A percentile compares a stretch with the other conserved stretches of the same genome.
Conservation (phyloP, 2,329 filamentous ascomycete genomes). For the Truncatella angustata region DNA sequence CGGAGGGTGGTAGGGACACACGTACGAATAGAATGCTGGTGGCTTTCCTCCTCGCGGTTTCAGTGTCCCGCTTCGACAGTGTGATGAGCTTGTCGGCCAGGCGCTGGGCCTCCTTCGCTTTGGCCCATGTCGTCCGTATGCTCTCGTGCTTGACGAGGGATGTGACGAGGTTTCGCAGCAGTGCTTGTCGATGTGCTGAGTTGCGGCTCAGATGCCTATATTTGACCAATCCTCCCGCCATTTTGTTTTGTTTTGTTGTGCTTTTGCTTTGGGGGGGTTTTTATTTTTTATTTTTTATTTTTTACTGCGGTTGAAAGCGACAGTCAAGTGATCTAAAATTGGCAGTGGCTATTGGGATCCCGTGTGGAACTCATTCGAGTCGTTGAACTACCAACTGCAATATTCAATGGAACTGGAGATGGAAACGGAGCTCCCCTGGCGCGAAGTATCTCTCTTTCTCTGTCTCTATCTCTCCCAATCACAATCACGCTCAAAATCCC, state of each 20-base stretch:
- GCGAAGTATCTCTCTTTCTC: no score
- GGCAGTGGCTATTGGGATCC: not conserved
- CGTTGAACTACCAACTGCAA: no score
- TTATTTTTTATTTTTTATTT: no score
- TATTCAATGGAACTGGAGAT: no score
- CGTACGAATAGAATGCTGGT: conserved; percentile 81
- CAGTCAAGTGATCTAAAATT: not conserved
- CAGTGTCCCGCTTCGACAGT: conserved; percentile 87
- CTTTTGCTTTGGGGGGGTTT: no score
- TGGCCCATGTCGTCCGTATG: conserved; percentile 92
- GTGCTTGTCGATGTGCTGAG: conserved; percentile 84
- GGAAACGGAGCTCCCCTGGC: not conserved
- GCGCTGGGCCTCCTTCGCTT: conserved; percentile 94
- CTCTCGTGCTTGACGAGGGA: conserved; percentile 91
- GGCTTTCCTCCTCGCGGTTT: conserved; percentile 73
- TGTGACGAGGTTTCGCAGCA: conserved; percentile 93
- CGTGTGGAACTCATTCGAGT: not conserved
- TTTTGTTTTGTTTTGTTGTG: conserved; percentile 34
- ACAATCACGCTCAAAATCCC: no score
- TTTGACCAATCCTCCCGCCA: conserved; percentile 85
- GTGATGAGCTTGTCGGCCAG: conserved; percentile 94
- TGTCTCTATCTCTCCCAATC: no score
- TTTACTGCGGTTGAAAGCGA: no score
- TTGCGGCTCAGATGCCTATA: conserved; percentile 85
- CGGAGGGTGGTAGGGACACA: conserved; percentile 15